A percentile compares a stretch with the other conserved stretches of the same genome.
Evolutionary conservation across 805 yeast species (phyloP).

Genomic region (Isabelozyma gotoi): DNA sequence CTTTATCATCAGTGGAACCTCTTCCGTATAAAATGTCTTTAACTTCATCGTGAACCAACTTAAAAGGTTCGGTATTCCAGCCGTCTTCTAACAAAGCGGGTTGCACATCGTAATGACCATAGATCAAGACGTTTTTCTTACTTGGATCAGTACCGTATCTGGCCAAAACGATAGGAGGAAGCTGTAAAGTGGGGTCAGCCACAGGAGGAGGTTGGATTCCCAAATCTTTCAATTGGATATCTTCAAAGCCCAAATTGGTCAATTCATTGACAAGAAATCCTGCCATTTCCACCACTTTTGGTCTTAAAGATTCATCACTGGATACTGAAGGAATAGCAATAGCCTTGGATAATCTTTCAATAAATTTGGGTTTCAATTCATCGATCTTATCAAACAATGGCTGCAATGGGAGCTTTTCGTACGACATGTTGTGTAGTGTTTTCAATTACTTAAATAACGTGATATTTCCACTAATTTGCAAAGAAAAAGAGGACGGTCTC

Average conservation of each 20-base stretch:
- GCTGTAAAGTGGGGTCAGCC: conserved; percentile 57
- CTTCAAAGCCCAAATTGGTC: conserved; percentile 70
- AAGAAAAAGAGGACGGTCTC: background rate
- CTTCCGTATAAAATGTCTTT: conserved; percentile 80
- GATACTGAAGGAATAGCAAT: conserved; percentile 95
- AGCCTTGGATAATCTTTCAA: conserved; percentile 73
- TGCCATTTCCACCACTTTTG: conserved; percentile 87
- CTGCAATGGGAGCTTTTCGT: conserved; percentile 40
- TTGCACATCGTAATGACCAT: conserved; percentile 98
- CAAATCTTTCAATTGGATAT: conserved; percentile 76
- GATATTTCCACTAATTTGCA: conserved; percentile 1
- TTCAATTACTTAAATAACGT: background rate
- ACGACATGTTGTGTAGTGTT: conserved; percentile 30
- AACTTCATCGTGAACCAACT: conserved; percentile 55
- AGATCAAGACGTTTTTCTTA: conserved; percentile 86
- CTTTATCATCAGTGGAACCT: conserved; percentile 97
- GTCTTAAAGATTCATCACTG: conserved; percentile 84
- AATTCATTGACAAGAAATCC: conserved; percentile 74
- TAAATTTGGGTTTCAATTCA: conserved; percentile 71
- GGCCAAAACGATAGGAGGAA: conserved; percentile 95
- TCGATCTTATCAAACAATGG: conserved; percentile 64
- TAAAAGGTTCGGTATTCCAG: conserved; percentile 92
- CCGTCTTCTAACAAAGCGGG: conserved; percentile 94
- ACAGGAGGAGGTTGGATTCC: conserved; percentile 94
- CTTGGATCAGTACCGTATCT: conserved; percentile 78